Evolutionary conservation across 1,139 yeast species (phyloP).

Genomic region (Yamadazyma sp.): DNA sequence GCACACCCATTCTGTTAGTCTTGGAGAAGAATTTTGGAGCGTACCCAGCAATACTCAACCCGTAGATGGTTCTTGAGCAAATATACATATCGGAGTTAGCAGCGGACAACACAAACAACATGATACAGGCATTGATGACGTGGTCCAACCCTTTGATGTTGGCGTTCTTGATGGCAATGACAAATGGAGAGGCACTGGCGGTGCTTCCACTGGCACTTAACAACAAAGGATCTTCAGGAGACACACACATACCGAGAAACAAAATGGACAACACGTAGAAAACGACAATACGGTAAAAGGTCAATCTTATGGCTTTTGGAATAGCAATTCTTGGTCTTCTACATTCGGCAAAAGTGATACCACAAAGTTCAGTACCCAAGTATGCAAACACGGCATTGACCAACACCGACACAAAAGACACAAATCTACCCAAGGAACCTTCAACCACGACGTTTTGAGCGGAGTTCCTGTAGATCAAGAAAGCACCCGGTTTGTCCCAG

Average conservation of each 20-base stretch:
- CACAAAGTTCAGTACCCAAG: conserved; percentile 70
- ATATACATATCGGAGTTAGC: conserved; percentile 52
- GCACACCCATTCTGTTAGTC: conserved; percentile 41
- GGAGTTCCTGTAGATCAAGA: conserved; percentile 43
- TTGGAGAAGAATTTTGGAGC: conserved; percentile 53
- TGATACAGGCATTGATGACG: conserved; percentile 46
- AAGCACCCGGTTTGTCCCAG: conserved; percentile 67
- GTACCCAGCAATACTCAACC: conserved; percentile 46
- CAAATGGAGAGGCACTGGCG: conserved; percentile 80
- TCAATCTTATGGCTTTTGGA: conserved; percentile 74
- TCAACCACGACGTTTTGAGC: conserved; percentile 22
- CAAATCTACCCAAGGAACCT: conserved; percentile 46
- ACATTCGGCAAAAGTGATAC: conserved; percentile 76
- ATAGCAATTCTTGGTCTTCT: conserved; percentile 72
- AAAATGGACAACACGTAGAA: conserved; percentile 69
- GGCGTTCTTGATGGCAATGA: conserved; percentile 49
- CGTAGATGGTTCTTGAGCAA: conserved; percentile 46
- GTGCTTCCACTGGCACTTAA: conserved; percentile 42
- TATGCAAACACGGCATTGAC: conserved; percentile 77
- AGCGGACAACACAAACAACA: conserved; percentile 46
- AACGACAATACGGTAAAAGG: conserved; percentile 72
- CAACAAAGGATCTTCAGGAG: conserved; percentile 62
- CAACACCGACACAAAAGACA: conserved; percentile 63
- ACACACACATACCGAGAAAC: conserved; percentile 73
- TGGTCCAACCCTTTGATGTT: conserved; percentile 43